These are phyloP conservation scores for Suillus ampliporus DNA, from an alignment of 768 basidiomycete genomes.

Conservation along the genomic window DNA sequence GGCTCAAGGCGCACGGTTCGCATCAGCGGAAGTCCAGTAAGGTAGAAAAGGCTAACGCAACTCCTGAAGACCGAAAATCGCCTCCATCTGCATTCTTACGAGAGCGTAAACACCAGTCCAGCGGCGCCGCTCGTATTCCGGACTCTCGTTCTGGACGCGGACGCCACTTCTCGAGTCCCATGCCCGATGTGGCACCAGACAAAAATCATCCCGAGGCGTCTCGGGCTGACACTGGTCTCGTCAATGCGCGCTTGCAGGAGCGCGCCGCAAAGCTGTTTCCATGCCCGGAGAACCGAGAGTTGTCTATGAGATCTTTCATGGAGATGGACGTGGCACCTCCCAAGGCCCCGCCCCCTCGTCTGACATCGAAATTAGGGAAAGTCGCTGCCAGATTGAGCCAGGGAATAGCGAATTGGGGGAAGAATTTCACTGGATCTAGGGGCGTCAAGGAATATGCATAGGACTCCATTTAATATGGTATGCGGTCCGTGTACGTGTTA, in stretches of 20 bases:
- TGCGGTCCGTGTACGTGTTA: constrained; percentile 4
- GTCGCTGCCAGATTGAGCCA: constrained; percentile 34
- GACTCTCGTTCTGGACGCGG: constrained; percentile 9
- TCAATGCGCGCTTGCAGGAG: not conserved
- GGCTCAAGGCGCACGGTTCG: constrained; percentile 38
- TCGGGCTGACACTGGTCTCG: not conserved
- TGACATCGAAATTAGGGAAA: constrained; percentile 21
- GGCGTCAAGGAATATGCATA: constrained; percentile 11
- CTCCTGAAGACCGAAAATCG: constrained; percentile 18
- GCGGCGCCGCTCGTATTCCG: constrained; percentile 2
- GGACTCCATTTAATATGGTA: not conserved
- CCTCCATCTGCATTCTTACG: constrained; percentile 25
- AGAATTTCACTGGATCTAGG: constrained; percentile 26
- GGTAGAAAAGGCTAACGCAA: constrained; percentile 15
- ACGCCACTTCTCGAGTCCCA: constrained; percentile 13
- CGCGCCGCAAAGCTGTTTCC: constrained; percentile 1
- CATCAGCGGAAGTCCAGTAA: constrained; percentile 29
- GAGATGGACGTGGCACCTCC: constrained; percentile 35
- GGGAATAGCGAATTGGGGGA: constrained; percentile 37
- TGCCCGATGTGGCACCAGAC: constrained; percentile 11
- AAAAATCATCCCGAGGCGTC: not conserved
- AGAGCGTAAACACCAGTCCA: constrained; percentile 22
- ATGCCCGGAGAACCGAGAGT: constrained; percentile 5
- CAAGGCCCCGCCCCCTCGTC: constrained; percentile 16
- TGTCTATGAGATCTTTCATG: constrained; percentile 34